Evolutionary conservation across 225 moss, liverwort and hornwort species (phyloP), one percentile per base, ranked within the genome.

Genomic region (Bryoerythrophyllum caledonicum): DNA sequence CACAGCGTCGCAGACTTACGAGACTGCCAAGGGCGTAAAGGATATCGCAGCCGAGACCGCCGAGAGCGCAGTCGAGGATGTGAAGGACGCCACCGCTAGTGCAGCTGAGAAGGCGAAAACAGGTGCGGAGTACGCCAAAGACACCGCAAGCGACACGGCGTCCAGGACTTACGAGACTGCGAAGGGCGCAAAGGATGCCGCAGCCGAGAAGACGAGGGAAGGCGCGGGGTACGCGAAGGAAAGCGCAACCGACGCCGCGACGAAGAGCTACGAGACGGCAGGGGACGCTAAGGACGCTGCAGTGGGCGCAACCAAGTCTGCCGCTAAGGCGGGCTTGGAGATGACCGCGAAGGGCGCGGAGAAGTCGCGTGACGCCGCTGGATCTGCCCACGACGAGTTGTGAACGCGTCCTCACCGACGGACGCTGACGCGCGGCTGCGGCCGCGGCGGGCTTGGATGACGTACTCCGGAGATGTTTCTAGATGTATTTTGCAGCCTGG

Each of bases 321-420:
- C 78, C 1, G 55, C 71, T 0, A 71, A 78, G 43, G 64, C 55
- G 8, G 72, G 66, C 16, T 66, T 73, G 59, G 38, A 57, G 8
- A 13, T 34, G 34, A 57, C 71, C 1, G 28, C 55, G 3, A 65
- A 65, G 1, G 35, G 57, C 0, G 57, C 65, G 10, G 72, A 67
- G 74, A 80, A 74, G 54, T 63, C 69, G 6, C 73, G 53, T 9
- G 23, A 30, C 4, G 15, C 24, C 55, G 69, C 32, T 23, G 72
- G 19, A 20, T 55, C 65, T 65, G 23, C 44, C 6, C 80, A 69
- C 23, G 74, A 80, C 23, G 80, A 80, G 54, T 35, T 80, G 68
- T 80, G 46, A 74, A 63, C 35, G 60, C 25, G 12, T 43, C 30
- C 6, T 53, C n/a, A 2, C 0, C 5, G 32, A 32, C 4, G 32